A percentile compares a stretch with the other conserved stretches of the same genome.
These are phyloP conservation scores for Schoenoplectus tabernaemontani DNA, from an alignment of 202 grass and related monocot genomes.

Conservation along the genomic window DNA sequence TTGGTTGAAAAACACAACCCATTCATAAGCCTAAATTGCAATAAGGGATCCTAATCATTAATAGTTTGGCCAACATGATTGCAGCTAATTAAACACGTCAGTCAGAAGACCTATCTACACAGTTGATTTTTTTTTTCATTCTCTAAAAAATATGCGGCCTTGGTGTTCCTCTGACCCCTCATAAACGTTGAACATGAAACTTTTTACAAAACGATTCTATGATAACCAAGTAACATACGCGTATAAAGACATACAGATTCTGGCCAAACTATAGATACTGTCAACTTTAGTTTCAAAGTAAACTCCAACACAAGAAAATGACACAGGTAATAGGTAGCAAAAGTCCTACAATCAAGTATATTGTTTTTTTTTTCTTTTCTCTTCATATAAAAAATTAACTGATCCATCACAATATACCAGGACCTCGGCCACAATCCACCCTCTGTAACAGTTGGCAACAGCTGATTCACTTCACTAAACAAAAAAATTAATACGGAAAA, in stretches of 20 bases:
- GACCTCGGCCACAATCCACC: conserved; percentile 10
- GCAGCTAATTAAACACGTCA: not conserved
- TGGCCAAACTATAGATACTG: not conserved
- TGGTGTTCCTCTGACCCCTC: too few species aligned
- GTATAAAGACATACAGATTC: not conserved
- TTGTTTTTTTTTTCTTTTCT: not conserved
- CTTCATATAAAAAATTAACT: not conserved
- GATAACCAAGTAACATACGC: not conserved
- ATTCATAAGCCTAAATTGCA: too few species aligned
- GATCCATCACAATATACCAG: not conserved
- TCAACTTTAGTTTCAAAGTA: not conserved
- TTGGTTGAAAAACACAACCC: too few species aligned
- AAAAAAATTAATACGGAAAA: conserved; percentile 8
- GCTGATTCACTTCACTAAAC: conserved; percentile 10
- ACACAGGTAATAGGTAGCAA: not conserved
- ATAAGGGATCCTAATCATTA: not conserved
- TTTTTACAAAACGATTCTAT: too few species aligned
- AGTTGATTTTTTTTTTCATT: too few species aligned
- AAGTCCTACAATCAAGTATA: not conserved
- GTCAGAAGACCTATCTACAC: not conserved
- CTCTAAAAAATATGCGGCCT: too few species aligned
- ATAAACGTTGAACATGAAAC: not conserved
- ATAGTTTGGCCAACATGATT: not conserved
- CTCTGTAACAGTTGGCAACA: not conserved
- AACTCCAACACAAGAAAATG: not conserved